Evolutionary conservation across 371 early-diverging fungal genomes (phyloP), one percentile per base, ranked within the genome.

Genomic region (Sporodiniella umbellata): DNA sequence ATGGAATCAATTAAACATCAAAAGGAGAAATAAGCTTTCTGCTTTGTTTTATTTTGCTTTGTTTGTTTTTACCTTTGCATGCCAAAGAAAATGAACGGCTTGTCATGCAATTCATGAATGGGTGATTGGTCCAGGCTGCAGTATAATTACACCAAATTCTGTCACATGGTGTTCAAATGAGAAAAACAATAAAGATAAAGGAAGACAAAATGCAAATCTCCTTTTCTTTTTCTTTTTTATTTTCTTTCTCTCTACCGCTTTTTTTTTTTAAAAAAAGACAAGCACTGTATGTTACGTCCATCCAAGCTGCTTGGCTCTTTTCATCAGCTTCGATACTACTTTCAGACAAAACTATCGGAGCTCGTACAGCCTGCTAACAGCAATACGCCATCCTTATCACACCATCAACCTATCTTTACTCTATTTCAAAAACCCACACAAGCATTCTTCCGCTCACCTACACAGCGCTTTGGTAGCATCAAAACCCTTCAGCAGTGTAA

Each of bases 301-400:
- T 60, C 58, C 44, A 65, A 60, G 48, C 43, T 65, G 46, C 57
- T 65, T 57, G 53, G 53, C 47, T 57, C 61, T 37, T 57, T 61
- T 49, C 55, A 61, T 37, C 66, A 61, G 62, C 58, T 66, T 25
- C 66, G 62, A 45, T 56, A 66, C 33, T 66, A 54, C 37, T 40
- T 61, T 33, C 45, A 54, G 31, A 49, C 54, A 25, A 61, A 51
- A 25, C 49, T 65, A 48, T 53, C 61, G 25, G 66, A 65, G 49
- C 54, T 65, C 61, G 50, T 56, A 14, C 46, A 28, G 10, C 30
- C 30, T 7, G 30, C 10, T 10, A 28, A 28, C 28, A 18, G 33
- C 47, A n/a, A n/a, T n/a, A 19, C 33, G 38, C 22, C 4, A 28
- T 10, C 30, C 30, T 28, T 28, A 62, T 23, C 50, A 28, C 1